A percentile compares a stretch with the other conserved stretches of the same genome.
Evolutionary conservation across 2,329 filamentous ascomycete species (phyloP).

Genomic region (Rhinocladiella mackenziei): DNA sequence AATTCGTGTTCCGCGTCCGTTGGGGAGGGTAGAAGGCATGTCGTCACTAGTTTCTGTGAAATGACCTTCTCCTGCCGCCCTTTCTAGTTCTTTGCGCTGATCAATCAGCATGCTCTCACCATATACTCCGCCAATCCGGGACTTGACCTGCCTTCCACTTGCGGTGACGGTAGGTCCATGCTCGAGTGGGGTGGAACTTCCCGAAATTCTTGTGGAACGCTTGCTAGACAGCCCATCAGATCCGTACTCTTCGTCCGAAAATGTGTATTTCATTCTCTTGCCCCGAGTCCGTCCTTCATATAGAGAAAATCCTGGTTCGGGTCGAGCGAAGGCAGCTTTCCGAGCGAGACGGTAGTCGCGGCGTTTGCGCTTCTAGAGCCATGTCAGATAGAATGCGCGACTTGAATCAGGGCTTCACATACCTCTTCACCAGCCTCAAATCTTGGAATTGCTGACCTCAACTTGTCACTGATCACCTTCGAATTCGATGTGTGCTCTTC

Average conservation of each 20-base stretch:
- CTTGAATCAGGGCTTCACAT: slow-evolving; percentile 34
- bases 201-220: slow-evolving; percentile 63
- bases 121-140: slow-evolving; percentile 51
- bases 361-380: slow-evolving; percentile 76
- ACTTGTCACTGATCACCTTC: slow-evolving; percentile 70
- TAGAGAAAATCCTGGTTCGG: slow-evolving; percentile 82
- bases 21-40: slow-evolving; percentile 39
- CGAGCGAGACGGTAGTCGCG: slow-evolving; percentile 85
- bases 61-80: slow-evolving; percentile 41
- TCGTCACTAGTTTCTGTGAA: slow-evolving; percentile 45
- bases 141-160: slow-evolving; percentile 75
- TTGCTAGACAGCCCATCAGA: slow-evolving; percentile 63
- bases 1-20: slow-evolving; percentile 38
- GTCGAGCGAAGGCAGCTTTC: slow-evolving; percentile 80
- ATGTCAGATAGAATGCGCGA: slow-evolving; percentile 25
- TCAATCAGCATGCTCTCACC: slow-evolving; percentile 55
- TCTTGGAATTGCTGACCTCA: slow-evolving; percentile 73
- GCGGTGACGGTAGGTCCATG: slow-evolving; percentile 66
- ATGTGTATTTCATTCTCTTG: slow-evolving; percentile 95
- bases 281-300: slow-evolving; percentile 96
- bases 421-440: slow-evolving; percentile 94
- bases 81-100: slow-evolving; percentile 39
- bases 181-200: slow-evolving; percentile 69
- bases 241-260: slow-evolving; percentile 70
- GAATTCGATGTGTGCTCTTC: slow-evolving; percentile 72